Evolutionary conservation across 345 rosid genomes (phyloP), one percentile per base, ranked within the genome.

Genomic region (Brassica juncea): DNA sequence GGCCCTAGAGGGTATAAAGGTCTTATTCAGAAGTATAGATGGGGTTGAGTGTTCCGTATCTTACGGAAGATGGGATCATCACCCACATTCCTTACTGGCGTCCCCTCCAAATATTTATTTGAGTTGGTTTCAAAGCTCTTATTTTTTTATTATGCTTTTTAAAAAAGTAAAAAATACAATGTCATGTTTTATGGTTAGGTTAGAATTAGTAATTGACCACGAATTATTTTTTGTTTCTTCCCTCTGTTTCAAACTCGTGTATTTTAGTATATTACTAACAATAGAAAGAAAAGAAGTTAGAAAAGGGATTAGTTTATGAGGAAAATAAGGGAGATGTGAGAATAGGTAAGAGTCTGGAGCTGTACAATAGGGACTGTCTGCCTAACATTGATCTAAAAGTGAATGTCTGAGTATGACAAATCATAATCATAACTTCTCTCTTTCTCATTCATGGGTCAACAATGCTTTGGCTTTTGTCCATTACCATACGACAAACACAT

Each of bases 301-400:
- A 66, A 74, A 74, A 59, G 57, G 82, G 59, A 66, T 23, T 73
- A 42, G 59, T 42, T 68, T 73, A 64, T 23, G 84, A 70, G 72
- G 86, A 67, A 65, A 80, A 80, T 27, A 44, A 27, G 81, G 71
- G 76, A 52, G 75, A 66, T 44, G 28, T 3, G 62, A 58, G 30
- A 75, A 57, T 37, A 74, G 81, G 68, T 77, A 81, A 75, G 77
- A 70, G 80, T 81, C 83, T 42, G 61, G 32, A 16, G 83, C 79
- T 80, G 83, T 74, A 74, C 47, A 74, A 80, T 70, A 74, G 79
- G 8, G 83, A 80, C 83, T 62, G 21, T 12, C 10, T 74, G 83
- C 79, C 83, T 74, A 80, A 80, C 83, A 80, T 67, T 9, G 52
- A 69, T 69, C 71, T 37, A 80, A 74, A 49, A 80, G 83, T 80